Evolutionary conservation across 2,329 filamentous ascomycete genomes (phyloP).

Genomic region (Neofusicoccum laricinum): DNA sequence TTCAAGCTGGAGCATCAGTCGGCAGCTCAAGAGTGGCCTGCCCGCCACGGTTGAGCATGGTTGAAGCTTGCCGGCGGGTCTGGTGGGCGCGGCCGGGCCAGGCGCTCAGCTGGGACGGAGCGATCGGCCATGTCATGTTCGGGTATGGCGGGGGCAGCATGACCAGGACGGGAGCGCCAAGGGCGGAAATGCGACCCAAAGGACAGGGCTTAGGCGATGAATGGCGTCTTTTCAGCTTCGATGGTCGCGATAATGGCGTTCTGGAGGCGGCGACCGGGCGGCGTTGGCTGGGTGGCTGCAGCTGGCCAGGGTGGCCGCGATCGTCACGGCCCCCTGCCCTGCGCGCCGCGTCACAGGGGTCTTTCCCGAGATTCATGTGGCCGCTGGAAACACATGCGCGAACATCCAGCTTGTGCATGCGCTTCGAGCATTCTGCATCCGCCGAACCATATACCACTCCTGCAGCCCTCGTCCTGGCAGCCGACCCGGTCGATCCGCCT

Average conservation of each 20-base stretch:
- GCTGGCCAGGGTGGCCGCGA: background rate
- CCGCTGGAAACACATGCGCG: background rate
- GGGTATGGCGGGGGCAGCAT: slow-evolving; percentile 4
- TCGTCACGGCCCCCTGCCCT: background rate
- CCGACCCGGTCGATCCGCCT: background rate
- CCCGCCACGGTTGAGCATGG: background rate
- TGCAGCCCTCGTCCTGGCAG: background rate
- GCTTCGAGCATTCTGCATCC: background rate
- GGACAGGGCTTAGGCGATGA: slow-evolving; percentile 2
- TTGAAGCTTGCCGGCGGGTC: slow-evolving; percentile 7
- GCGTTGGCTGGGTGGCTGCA: background rate
- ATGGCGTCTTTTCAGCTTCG: slow-evolving; percentile 14
- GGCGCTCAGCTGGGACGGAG: slow-evolving; percentile 7
- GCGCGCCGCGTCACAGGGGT: background rate
- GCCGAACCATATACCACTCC: background rate
- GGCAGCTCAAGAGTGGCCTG: slow-evolving; percentile 3
- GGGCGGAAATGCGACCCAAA: slow-evolving; percentile 2
- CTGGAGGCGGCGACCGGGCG: slow-evolving; percentile 6
- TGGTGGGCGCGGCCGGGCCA: background rate
- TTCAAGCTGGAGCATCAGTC: background rate
- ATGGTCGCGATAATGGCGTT: slow-evolving; percentile 9
- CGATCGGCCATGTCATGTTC: background rate
- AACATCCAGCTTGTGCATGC: background rate
- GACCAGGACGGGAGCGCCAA: background rate
- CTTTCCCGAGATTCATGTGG: background rate